Evolutionary conservation across 1,284 basidiomycete genomes (phyloP).

Genomic region (Mycosarcoma mackinlayi): DNA sequence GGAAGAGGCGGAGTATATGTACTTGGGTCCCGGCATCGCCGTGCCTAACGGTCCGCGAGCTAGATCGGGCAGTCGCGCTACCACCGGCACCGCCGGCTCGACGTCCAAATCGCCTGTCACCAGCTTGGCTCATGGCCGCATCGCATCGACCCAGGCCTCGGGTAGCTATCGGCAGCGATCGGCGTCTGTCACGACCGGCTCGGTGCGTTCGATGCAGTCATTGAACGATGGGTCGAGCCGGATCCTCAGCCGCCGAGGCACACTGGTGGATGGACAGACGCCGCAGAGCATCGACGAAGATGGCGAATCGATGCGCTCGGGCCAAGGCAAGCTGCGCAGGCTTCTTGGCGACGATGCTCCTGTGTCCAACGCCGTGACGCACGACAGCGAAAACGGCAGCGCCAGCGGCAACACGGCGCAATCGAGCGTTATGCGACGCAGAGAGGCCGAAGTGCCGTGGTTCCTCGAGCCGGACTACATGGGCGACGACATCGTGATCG

Average conservation of each 20-base stretch:
- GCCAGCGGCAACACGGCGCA: slow-evolving; percentile 14
- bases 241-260: slow-evolving; percentile 41
- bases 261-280: slow-evolving; percentile 28
- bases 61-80: slow-evolving; percentile 25
- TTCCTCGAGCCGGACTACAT: slow-evolving; percentile 80
- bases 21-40: slow-evolving; percentile 56
- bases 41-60: slow-evolving; percentile 57
- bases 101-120: slow-evolving; percentile 35
- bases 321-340: slow-evolving; percentile 70
- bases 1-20: slow-evolving; percentile 55
- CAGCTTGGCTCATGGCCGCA: slow-evolving; percentile 22
- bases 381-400: slow-evolving; percentile 40
- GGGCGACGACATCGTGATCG: slow-evolving; percentile 83
- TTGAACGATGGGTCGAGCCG: slow-evolving; percentile 21
- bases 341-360: slow-evolving; percentile 78
- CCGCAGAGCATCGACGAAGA: slow-evolving; percentile 43
- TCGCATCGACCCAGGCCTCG: slow-evolving; percentile 12
- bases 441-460: slow-evolving; percentile 76
- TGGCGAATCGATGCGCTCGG: slow-evolving; percentile 20
- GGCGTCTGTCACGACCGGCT: slow-evolving; percentile 53
- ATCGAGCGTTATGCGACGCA: slow-evolving; percentile 26
- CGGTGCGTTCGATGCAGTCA: slow-evolving; percentile 37
- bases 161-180: slow-evolving; percentile 47
- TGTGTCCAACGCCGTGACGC: slow-evolving; percentile 23
- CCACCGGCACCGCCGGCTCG: slow-evolving; percentile 14